Conservation (phyloP, 176 grass and related monocot species). For the Carex littledalei region DNA sequence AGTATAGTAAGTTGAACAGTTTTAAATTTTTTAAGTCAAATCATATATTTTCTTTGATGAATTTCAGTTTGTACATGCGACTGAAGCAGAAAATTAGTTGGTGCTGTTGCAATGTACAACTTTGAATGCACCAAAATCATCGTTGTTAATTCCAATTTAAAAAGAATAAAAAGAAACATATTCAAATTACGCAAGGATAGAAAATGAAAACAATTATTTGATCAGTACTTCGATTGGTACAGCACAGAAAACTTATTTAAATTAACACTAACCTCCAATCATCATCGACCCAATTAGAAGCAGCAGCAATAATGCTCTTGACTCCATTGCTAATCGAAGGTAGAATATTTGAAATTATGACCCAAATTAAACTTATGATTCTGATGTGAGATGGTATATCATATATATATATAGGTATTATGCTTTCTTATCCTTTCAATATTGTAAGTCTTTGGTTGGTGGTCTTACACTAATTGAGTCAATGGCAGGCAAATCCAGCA, state of each 20-base stretch:
- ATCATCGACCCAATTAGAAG: conserved; percentile 8
- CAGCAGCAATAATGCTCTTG: background rate
- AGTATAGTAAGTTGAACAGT: background rate
- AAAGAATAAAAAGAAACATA: background rate
- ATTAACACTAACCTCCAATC: conserved; percentile 20
- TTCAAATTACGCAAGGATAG: background rate
- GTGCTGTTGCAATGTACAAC: background rate
- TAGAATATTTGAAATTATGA: background rate
- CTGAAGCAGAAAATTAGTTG: background rate
- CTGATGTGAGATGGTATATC: background rate
- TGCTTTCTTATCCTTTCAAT: too few species aligned
- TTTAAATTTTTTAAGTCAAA: background rate
- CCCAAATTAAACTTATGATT: background rate
- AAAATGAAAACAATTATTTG: background rate
- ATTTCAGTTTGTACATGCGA: background rate
- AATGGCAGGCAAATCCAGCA: background rate
- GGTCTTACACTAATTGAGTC: conserved; percentile 9
- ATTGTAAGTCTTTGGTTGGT: conserved; percentile 18
- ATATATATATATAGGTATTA: background rate
- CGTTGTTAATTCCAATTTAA: background rate
- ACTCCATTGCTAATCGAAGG: background rate
- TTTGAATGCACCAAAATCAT: background rate
- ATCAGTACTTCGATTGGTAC: background rate
- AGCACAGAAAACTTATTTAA: background rate
- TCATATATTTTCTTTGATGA: background rate